A percentile compares a stretch with the other conserved stretches of the same genome.
phyloP scores from a whole-genome alignment of 805 yeast genomes.

The Myxozyma geophila region DNA sequence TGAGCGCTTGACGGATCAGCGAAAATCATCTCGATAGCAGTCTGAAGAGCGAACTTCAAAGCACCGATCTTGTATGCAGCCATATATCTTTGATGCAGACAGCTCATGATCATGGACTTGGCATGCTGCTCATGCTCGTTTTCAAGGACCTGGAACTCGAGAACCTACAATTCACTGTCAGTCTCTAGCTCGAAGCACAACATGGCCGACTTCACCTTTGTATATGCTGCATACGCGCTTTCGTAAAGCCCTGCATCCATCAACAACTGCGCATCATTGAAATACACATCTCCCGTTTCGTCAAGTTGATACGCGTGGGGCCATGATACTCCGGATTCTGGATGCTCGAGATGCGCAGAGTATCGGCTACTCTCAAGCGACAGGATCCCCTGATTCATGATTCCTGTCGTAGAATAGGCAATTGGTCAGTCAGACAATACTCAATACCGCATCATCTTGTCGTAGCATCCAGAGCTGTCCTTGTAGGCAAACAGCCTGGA shows the following conservation, averaged over 20 bases:
- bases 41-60: conserved; percentile 12
- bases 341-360: not conserved
- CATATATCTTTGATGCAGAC: conserved; percentile 8
- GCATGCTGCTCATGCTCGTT: not conserved
- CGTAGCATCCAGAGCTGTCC: no score
- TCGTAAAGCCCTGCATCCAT: not conserved
- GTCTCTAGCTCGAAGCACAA: not conserved
- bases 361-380: not conserved
- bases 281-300: not conserved
- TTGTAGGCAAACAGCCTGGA: no score
- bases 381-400: not conserved
- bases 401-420: no score
- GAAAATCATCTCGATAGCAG: conserved; percentile 12
- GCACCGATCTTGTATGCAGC: conserved; percentile 15
- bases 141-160: not conserved
- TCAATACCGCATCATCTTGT: no score
- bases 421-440: no score
- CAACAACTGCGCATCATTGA: not conserved
- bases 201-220: conserved; percentile 6
- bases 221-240: conserved; percentile 15
- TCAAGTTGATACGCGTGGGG: not conserved
- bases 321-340: not conserved
- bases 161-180: not conserved
- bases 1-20: not conserved
- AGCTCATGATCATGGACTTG: not conserved